Evolutionary conservation across 2,329 filamentous ascomycete genomes (phyloP).

Genomic region (Botrytis medusae): DNA sequence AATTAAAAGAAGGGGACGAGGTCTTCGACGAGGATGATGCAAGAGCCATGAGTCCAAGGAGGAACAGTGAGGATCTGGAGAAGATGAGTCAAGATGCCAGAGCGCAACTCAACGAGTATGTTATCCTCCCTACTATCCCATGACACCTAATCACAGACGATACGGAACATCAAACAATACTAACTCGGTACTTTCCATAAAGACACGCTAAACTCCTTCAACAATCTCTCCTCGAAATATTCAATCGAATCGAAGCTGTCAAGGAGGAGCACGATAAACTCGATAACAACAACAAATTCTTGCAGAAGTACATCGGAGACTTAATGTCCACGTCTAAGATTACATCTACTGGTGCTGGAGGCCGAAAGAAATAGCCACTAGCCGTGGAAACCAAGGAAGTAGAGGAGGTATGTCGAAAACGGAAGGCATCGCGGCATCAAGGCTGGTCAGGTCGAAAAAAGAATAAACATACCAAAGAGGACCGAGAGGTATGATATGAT

Average conservation of each 20-base stretch:
- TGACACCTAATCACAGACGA: neutral
- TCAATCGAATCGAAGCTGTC: slow-evolving; percentile 91
- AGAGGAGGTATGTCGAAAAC: slow-evolving; percentile 19
- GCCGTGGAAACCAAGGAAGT: slow-evolving; percentile 18
- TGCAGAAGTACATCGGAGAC: slow-evolving; percentile 97
- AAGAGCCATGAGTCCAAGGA: slow-evolving; percentile 87
- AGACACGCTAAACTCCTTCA: slow-evolving; percentile 89
- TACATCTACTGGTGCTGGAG: slow-evolving; percentile 48
- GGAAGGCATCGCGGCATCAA: slow-evolving; percentile 19
- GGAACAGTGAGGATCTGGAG: slow-evolving; percentile 89
- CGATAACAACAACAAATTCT: slow-evolving; percentile 93
- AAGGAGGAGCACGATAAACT: slow-evolving; percentile 95
- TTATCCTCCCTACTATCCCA: slow-evolving; percentile 32
- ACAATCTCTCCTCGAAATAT: slow-evolving; percentile 82
- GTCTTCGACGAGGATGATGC: slow-evolving; percentile 81
- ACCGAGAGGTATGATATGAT: slow-evolving; percentile 16
- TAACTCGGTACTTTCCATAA: slow-evolving; percentile 11
- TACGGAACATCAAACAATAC: slow-evolving; percentile 21
- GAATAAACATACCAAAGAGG: slow-evolving; percentile 14
- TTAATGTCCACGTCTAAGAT: slow-evolving; percentile 85
- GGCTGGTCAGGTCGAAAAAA: slow-evolving; percentile 18
- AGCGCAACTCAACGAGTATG: slow-evolving; percentile 57
- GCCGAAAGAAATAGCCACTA: slow-evolving; percentile 34
- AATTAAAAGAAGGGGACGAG: slow-evolving; percentile 66
- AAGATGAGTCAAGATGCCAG: slow-evolving; percentile 81